Conservation (phyloP, 2,329 filamentous ascomycete genomes). For the Penicillium vulpinum region DNA sequence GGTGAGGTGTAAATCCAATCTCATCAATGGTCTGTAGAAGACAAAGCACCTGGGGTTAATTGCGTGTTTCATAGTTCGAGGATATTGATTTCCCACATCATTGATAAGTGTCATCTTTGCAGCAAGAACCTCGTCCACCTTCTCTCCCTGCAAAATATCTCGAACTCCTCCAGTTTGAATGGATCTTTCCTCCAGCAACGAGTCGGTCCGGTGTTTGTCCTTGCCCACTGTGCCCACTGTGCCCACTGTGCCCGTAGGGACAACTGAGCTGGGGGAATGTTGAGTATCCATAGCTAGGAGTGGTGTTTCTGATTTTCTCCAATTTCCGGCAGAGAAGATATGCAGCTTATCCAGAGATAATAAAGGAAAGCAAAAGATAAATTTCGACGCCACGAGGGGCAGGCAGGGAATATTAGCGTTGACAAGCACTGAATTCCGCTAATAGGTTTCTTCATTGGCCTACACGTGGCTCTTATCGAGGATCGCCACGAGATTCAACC, state of each 20-base stretch:
- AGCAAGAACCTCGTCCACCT: slow-evolving; percentile 41
- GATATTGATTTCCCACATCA: slow-evolving; percentile 21
- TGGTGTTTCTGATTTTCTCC: too few species aligned
- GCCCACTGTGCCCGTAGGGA: background rate
- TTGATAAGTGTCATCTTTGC: slow-evolving; percentile 44
- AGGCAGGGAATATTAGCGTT: background rate
- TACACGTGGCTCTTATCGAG: background rate
- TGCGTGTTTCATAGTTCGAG: background rate
- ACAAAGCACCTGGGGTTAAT: background rate
- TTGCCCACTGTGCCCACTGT: background rate
- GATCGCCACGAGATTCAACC: background rate
- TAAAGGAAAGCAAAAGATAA: background rate
- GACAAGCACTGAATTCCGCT: background rate
- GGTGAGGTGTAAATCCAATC: slow-evolving; percentile 62
- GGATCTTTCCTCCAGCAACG: background rate
- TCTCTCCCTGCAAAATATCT: slow-evolving; percentile 14
- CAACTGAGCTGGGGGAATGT: background rate
- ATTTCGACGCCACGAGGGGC: background rate
- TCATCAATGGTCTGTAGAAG: slow-evolving; percentile 48
- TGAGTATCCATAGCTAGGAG: background rate
- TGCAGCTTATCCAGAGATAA: background rate
- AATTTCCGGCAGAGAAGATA: background rate
- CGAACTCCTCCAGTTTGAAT: background rate
- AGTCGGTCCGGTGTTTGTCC: background rate
- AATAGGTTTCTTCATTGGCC: background rate